Evolutionary conservation across 768 basidiomycete genomes (phyloP), one percentile per base, ranked within the genome.

Genomic region (Russula dissimulans): DNA sequence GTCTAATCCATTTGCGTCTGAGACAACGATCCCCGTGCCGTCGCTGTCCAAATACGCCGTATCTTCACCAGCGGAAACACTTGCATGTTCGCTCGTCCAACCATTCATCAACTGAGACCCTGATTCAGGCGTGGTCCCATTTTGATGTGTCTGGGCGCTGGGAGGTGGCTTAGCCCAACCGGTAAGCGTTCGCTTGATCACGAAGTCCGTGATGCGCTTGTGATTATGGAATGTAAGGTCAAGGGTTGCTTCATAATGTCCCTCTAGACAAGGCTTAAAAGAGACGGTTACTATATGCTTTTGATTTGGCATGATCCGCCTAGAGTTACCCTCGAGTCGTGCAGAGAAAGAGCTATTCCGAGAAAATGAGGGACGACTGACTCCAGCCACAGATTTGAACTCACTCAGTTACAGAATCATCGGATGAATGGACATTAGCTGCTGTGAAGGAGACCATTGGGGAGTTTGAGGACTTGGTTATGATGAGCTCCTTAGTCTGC

Each of bases 41-140:
- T 83, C 72, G 54, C 81, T 82, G 63, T 85, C 82, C 39, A 42
- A 45, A 7, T 36, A 11, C 11, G 38, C 56, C 26, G 43, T 50
- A 26, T 54, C 50, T 57, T 43, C 51, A 18, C 43, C 45, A 8
- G 22, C 7, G 5, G 39, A 29, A 15, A 49, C 26, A 8, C 29
- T 34, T 34, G 18, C 5, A 12, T 52, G 2, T 26, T 61, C 43
- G 14, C 52, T 44, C 15, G 42, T 36, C 17, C 9, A 17, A 11
- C 39, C 50, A 17, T 14, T 12, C 34, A 14, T 3, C 15, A 49
- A 29, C n/a, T 43, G 41, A 32, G 49, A 18, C 17, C 5, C 29
- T 43, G 29, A 3, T 29, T 41, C n/a, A 41, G 14, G 42, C 11
- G 12, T 2, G 8, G 31, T 15, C 7, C 9, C 52, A 12, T 6